Percentiles rank a stretch among this genome's conserved stretches.
Evolutionary conservation across 2,329 filamentous ascomycete genomes (phyloP).

Genomic region (Eutypa lata): DNA sequence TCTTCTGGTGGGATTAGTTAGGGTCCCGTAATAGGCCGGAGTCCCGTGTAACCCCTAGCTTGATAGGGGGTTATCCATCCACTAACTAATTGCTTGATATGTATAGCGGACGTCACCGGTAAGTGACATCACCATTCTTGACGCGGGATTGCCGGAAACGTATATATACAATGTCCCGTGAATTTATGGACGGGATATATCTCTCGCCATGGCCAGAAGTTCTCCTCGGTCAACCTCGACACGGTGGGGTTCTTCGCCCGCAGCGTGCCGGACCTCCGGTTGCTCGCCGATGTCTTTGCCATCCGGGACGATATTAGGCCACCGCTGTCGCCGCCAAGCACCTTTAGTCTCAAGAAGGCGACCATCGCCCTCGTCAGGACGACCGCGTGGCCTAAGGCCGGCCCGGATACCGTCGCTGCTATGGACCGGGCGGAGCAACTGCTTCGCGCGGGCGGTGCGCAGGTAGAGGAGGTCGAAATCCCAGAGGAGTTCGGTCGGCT

Average conservation of each 20-base stretch:
- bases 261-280: conserved; percentile 53
- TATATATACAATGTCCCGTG: too few relatives aligned
- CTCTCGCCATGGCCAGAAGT: conserved; percentile 54
- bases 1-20: too few relatives aligned
- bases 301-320: conserved; percentile 56
- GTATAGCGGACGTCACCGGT: too few relatives aligned
- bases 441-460: conserved; percentile 45
- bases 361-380: conserved; percentile 56
- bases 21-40: too few relatives aligned
- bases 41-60: too few relatives aligned
- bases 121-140: too few relatives aligned
- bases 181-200: too few relatives aligned
- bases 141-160: too few relatives aligned
- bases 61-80: too few relatives aligned
- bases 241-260: conserved; percentile 61
- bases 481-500: conserved; percentile 46
- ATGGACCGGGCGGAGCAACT: conserved; percentile 38
- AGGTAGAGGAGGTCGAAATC: conserved; percentile 54
- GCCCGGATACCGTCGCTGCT: conserved; percentile 40
- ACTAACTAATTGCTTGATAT: too few relatives aligned
- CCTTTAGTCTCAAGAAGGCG: conserved; percentile 39
- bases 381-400: conserved; percentile 46
- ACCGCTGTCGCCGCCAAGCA: conserved; percentile 18
- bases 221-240: conserved; percentile 58
- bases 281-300: conserved; percentile 52